These are phyloP conservation scores for Bruguiera parviflora DNA, from an alignment of 345 rosid genomes.

Conservation along the genomic window DNA sequence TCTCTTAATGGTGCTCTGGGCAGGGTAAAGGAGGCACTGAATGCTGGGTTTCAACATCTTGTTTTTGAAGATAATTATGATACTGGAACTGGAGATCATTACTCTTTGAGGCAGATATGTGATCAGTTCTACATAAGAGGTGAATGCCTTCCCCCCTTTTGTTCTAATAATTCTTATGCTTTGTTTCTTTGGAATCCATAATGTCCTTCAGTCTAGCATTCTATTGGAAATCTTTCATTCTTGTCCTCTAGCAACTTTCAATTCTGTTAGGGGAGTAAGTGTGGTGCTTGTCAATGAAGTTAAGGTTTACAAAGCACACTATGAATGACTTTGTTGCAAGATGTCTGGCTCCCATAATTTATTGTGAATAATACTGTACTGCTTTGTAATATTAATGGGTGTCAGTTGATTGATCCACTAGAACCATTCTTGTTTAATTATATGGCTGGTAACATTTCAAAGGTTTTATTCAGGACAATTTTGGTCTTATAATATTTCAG, in stretches of 20 bases:
- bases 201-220: neutral
- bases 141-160: constrained; percentile 13
- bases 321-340: too few relatives aligned
- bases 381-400: too few relatives aligned
- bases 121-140: constrained; percentile 90
- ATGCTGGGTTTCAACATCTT: constrained; percentile 84
- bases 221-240: neutral
- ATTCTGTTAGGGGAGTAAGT: neutral
- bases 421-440: too few relatives aligned
- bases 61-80: constrained; percentile 97
- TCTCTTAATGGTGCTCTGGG: constrained; percentile 20
- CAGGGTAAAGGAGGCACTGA: constrained; percentile 80
- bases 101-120: constrained; percentile 94
- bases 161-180: neutral
- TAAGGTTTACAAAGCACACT: neutral
- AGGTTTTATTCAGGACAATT: too few relatives aligned
- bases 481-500: too few relatives aligned
- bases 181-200: neutral
- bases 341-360: too few relatives aligned
- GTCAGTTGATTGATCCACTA: too few relatives aligned
- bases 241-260: neutral
- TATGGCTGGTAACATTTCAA: too few relatives aligned
- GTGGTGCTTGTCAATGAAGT: neutral
- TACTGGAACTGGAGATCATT: constrained; percentile 98
- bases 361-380: too few relatives aligned